phyloP scores from a whole-genome alignment of 352 stramenopile genomes.

The Pythium phragmitis region DNA sequence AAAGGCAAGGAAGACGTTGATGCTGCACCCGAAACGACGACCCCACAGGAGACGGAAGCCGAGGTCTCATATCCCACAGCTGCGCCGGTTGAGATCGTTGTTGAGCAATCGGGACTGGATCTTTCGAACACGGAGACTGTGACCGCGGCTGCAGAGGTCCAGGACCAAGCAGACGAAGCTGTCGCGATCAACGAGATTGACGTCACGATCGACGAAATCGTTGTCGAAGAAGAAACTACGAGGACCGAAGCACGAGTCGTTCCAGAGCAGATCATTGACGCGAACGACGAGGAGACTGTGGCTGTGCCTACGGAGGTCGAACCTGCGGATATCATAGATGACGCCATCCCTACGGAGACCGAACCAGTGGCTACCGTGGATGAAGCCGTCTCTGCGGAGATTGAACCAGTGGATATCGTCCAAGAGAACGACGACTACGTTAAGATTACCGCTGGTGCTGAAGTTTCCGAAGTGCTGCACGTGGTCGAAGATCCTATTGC shows the following conservation, averaged over 20 bases:
- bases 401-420: not conserved
- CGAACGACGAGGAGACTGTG: not conserved
- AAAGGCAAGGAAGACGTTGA: not conserved
- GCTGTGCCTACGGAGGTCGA: not conserved
- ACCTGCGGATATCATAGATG: not conserved
- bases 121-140: constrained; percentile 1
- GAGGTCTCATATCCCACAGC: not conserved
- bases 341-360: too few species aligned
- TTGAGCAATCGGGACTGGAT: constrained; percentile 11
- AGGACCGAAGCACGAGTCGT: not conserved
- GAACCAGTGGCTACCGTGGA: not conserved
- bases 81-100: constrained; percentile 11
- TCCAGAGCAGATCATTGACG: not conserved
- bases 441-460: not conserved
- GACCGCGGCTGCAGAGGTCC: not conserved
- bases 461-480: not conserved
- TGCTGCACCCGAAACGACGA: not conserved
- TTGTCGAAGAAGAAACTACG: not conserved
- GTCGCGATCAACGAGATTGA: not conserved
- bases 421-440: not conserved
- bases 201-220: not conserved
- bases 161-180: not conserved
- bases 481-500: not conserved
- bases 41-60: not conserved
- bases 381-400: not conserved